A percentile compares a stretch with the other conserved stretches of the same genome.
phyloP scores from a whole-genome alignment of 306 rosid species.

The Pterocarpus santalinus region DNA sequence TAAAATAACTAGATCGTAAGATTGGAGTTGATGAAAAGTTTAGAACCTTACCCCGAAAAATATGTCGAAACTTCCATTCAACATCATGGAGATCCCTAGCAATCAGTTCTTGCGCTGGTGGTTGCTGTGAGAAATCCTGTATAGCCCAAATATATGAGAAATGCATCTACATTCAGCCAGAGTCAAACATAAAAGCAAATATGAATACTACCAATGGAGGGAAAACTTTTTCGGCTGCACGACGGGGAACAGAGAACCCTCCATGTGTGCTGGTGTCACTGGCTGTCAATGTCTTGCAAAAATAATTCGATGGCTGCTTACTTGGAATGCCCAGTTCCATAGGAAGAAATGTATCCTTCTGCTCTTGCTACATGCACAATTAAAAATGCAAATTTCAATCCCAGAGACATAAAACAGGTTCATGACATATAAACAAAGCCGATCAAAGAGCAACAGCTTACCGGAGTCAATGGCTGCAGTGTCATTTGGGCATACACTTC shows the following conservation, averaged over 20 bases:
- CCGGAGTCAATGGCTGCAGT: constrained; percentile 86
- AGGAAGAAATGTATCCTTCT: constrained; percentile 92
- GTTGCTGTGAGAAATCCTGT: constrained; percentile 89
- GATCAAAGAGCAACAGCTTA: constrained; percentile 44
- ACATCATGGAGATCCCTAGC: constrained; percentile 95
- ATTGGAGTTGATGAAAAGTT: not conserved
- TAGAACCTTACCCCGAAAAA: constrained; percentile 72
- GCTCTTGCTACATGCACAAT: constrained; percentile 72
- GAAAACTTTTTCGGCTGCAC: constrained; percentile 95
- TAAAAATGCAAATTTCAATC: constrained; percentile 26
- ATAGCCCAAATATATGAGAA: constrained; percentile 41
- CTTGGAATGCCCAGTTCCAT: constrained; percentile 92
- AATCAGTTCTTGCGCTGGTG: constrained; percentile 92
- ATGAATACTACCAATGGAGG: constrained; percentile 78
- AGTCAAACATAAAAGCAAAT: constrained; percentile 36
- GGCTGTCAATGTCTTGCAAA: constrained; percentile 94
- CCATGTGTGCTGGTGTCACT: constrained; percentile 98
- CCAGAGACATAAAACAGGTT: constrained; percentile 7
- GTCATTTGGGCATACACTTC: constrained; percentile 98
- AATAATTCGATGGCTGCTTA: constrained; percentile 92
- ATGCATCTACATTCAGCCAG: constrained; percentile 40
- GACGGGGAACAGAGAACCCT: constrained; percentile 98
- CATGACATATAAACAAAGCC: not conserved
- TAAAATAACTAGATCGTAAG: constrained; percentile 19
- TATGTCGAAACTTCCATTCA: constrained; percentile 95